A percentile compares a stretch with the other conserved stretches of the same genome.
phyloP scores from a whole-genome alignment of 1,139 yeast species.

The Magnusiomyces magnusii region DNA sequence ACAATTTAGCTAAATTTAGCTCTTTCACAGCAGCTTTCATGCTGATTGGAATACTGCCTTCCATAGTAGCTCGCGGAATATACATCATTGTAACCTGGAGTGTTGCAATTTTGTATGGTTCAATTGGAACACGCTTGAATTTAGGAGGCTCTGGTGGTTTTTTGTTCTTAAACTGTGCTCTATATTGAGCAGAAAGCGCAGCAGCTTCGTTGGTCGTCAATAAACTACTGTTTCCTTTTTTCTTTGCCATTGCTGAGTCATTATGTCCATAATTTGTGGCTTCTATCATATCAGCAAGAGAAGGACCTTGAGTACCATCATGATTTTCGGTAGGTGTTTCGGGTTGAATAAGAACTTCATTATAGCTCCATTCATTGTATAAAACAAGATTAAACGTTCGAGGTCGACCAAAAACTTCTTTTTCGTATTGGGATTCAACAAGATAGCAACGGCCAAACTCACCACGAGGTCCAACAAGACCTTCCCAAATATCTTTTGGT shows the following conservation, averaged over 20 bases:
- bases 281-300: neutral
- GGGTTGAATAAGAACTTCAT: conserved; percentile 16
- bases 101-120: conserved; percentile 59
- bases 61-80: conserved; percentile 45
- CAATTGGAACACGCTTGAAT: conserved; percentile 14
- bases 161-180: neutral
- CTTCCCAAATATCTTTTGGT: conserved; percentile 28
- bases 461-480: conserved; percentile 67
- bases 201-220: neutral
- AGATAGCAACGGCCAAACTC: conserved; percentile 78
- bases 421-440: conserved; percentile 54
- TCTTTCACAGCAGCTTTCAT: conserved; percentile 26
- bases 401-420: conserved; percentile 48
- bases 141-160: neutral
- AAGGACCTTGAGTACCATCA: neutral
- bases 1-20: conserved; percentile 23
- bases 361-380: conserved; percentile 67
- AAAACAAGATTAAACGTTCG: conserved; percentile 51
- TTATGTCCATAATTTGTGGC: neutral
- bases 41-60: conserved; percentile 47
- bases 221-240: neutral
- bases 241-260: neutral
- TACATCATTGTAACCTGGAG: conserved; percentile 68
- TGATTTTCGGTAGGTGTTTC: neutral
- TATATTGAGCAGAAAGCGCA: neutral